These are phyloP conservation scores for Cryptococcus maquisensis DNA, from an alignment of 1,284 basidiomycete species.

Conservation along the genomic window DNA sequence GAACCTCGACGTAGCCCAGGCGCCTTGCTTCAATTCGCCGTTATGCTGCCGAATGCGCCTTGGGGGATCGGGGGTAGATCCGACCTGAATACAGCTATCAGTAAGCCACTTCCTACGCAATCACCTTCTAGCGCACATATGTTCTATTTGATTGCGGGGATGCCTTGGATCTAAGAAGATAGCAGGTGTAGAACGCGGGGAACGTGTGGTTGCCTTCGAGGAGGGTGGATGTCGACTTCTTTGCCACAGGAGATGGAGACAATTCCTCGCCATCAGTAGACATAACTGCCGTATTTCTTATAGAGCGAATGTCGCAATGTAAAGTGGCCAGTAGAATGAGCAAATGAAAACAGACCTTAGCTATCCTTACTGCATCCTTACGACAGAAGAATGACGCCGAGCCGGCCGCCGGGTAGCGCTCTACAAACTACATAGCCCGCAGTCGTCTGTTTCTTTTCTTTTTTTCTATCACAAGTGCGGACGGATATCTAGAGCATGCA, in stretches of 20 bases:
- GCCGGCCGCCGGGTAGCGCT: too few relatives aligned
- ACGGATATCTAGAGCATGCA: too few relatives aligned
- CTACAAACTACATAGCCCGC: too few relatives aligned
- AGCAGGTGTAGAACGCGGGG: slow-evolving; percentile 82
- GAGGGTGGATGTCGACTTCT: slow-evolving; percentile 44
- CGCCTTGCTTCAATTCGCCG: slow-evolving; percentile 70
- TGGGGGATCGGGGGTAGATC: slow-evolving; percentile 75
- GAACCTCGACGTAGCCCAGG: slow-evolving; percentile 64
- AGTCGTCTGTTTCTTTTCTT: too few relatives aligned
- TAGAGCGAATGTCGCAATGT: not conserved
- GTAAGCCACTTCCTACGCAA: not conserved
- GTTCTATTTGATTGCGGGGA: slow-evolving; percentile 56
- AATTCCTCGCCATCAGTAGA: not conserved
- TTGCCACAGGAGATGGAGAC: not conserved
- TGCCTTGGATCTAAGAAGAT: slow-evolving; percentile 68
- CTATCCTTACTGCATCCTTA: too few relatives aligned
- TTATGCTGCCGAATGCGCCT: slow-evolving; percentile 80
- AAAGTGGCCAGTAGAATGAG: not conserved
- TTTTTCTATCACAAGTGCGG: too few relatives aligned
- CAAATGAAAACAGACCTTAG: too few relatives aligned
- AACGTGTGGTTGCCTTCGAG: slow-evolving; percentile 57
- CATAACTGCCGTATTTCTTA: too few relatives aligned
- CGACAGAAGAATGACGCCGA: too few relatives aligned
- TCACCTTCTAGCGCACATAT: slow-evolving; percentile 49
- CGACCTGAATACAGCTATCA: slow-evolving; percentile 59